These are phyloP conservation scores for Solanum commersonii DNA, from an alignment of 257 asterid species.

Conservation along the genomic window DNA sequence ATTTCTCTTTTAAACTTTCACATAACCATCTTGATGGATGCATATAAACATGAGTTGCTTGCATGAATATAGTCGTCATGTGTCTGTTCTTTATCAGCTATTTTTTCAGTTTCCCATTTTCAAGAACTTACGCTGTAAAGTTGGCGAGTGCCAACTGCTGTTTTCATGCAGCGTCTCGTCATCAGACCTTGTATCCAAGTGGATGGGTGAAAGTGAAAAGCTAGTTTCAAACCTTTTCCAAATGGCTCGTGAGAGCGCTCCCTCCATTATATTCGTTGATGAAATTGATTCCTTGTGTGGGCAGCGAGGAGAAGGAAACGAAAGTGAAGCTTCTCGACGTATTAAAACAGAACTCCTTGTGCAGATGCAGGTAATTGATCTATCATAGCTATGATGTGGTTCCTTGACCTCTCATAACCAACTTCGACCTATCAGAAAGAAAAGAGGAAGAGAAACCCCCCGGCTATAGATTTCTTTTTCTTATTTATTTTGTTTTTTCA, in stretches of 20 bases:
- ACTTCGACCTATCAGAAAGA: not conserved
- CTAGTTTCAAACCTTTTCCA: conserved; percentile 94
- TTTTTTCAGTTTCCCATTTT: conserved; percentile 2
- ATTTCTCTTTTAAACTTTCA: not conserved
- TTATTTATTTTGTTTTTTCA: conserved; percentile 12
- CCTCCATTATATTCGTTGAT: conserved; percentile 86
- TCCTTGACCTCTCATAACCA: not conserved
- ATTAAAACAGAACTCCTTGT: conserved; percentile 94
- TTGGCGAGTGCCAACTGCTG: conserved; percentile 59
- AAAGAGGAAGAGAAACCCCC: not conserved
- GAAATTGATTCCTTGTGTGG: conserved; percentile 97
- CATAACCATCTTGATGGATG: not conserved
- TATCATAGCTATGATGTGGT: not conserved
- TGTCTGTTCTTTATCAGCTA: not conserved
- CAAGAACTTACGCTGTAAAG: conserved; percentile 27
- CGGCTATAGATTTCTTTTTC: not conserved
- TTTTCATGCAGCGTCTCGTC: conserved; percentile 77
- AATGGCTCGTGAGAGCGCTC: conserved; percentile 98
- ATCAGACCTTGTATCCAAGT: conserved; percentile 96
- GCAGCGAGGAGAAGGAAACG: conserved; percentile 97
- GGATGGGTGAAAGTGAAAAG: conserved; percentile 99
- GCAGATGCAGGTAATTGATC: conserved; percentile 87
- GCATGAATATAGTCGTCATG: not conserved
- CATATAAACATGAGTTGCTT: not conserved
- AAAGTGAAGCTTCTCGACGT: conserved; percentile 98